Evolutionary conservation across 768 basidiomycete species (phyloP).

Genomic region (Phanerodontia chrysosporium): DNA sequence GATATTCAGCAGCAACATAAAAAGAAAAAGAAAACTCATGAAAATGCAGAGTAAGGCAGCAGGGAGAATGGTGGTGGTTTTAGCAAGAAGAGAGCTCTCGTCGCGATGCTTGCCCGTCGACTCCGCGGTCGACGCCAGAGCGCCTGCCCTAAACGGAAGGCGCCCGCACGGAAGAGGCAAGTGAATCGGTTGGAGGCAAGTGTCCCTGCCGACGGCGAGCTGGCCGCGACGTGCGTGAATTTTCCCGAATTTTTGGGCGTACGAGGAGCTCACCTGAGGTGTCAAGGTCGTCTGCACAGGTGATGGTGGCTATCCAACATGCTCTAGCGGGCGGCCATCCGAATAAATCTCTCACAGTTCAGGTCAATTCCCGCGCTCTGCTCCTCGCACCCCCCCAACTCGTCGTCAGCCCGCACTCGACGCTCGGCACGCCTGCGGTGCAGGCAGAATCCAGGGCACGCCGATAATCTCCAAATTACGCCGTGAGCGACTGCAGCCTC

Average conservation of each 20-base stretch:
- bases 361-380: conserved; percentile 2
- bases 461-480: conserved; percentile 4
- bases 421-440: neutral
- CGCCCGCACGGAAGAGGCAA: neutral
- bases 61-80: neutral
- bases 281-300: neutral
- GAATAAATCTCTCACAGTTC: neutral
- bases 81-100: neutral
- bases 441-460: neutral
- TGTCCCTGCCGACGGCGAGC: neutral
- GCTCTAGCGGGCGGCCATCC: neutral
- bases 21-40: too few relatives aligned
- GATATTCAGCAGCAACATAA: neutral
- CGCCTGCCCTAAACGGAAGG: conserved; percentile 10
- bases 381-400: neutral
- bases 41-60: neutral
- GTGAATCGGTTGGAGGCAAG: neutral
- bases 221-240: neutral
- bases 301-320: neutral
- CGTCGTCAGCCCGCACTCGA: neutral
- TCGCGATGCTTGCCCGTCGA: neutral
- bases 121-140: neutral
- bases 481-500: neutral
- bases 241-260: neutral
- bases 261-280: neutral